Percentiles rank a stretch among this genome's conserved stretches.
These are phyloP conservation scores for Mycena sp. DNA, from an alignment of 1,284 basidiomycete species.

Conservation along the genomic window DNA sequence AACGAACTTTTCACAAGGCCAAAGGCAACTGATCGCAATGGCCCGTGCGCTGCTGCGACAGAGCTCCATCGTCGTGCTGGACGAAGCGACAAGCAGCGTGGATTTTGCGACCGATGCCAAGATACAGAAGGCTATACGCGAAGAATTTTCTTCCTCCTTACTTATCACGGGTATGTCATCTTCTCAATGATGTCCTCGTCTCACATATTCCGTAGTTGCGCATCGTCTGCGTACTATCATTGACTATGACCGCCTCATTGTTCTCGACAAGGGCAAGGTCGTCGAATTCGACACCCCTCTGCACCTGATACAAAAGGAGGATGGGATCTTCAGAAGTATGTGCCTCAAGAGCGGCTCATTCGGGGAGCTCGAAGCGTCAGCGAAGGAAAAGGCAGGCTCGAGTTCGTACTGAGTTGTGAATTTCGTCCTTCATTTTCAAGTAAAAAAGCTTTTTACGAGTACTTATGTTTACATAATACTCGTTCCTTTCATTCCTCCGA, in stretches of 20 bases:
- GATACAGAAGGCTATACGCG: constrained; percentile 83
- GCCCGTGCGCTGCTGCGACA: constrained; percentile 80
- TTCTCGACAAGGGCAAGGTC: constrained; percentile 80
- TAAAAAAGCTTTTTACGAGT: too few species aligned
- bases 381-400: too few species aligned
- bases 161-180: constrained; percentile 51
- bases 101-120: constrained; percentile 77
- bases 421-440: too few species aligned
- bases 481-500: too few species aligned
- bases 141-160: constrained; percentile 75
- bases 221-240: constrained; percentile 79
- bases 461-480: too few species aligned
- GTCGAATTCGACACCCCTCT: constrained; percentile 87
- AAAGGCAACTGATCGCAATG: constrained; percentile 87
- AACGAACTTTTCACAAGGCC: constrained; percentile 88
- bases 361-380: constrained; percentile 69
- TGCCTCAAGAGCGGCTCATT: constrained; percentile 86
- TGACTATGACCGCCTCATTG: constrained; percentile 84
- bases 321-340: constrained; percentile 81
- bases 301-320: constrained; percentile 78
- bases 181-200: too few species aligned
- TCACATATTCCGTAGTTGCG: constrained; percentile 50
- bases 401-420: too few species aligned
- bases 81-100: constrained; percentile 45
- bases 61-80: constrained; percentile 83